These are phyloP conservation scores for Gentiana dahurica DNA, from an alignment of 257 asterid species.

Conservation along the genomic window DNA sequence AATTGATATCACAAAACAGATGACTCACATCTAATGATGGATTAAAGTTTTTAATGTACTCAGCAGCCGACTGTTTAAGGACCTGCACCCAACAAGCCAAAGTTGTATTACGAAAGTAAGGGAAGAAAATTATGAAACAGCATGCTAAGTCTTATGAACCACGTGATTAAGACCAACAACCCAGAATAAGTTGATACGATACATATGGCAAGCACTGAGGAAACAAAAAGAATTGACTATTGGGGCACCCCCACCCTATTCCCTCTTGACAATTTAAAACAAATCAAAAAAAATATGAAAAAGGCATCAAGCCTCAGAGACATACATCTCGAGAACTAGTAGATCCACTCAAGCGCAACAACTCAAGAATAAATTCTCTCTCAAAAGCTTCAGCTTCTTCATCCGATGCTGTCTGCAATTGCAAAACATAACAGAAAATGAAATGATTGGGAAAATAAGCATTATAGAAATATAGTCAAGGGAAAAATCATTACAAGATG, in stretches of 20 bases:
- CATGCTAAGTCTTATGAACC: neutral
- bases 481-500: too few species aligned
- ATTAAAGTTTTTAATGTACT: conserved; percentile 53
- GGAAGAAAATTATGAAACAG: neutral
- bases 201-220: too few species aligned
- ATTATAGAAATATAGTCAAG: too few species aligned
- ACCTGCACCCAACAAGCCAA: conserved; percentile 49
- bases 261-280: too few species aligned
- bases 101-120: neutral
- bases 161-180: neutral
- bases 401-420: conserved; percentile 74
- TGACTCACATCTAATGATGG: conserved; percentile 66
- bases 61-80: conserved; percentile 70
- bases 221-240: too few species aligned
- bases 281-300: neutral
- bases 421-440: neutral
- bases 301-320: neutral
- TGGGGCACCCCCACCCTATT: too few species aligned
- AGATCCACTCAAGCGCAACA: conserved; percentile 38
- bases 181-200: too few species aligned
- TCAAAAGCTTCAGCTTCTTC: conserved; percentile 67
- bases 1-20: neutral
- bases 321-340: conserved; percentile 51
- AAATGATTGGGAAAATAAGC: too few species aligned
- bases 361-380: conserved; percentile 71